Conservation (phyloP, 179 eudicot genomes). For the Beta corolliflora region DNA sequence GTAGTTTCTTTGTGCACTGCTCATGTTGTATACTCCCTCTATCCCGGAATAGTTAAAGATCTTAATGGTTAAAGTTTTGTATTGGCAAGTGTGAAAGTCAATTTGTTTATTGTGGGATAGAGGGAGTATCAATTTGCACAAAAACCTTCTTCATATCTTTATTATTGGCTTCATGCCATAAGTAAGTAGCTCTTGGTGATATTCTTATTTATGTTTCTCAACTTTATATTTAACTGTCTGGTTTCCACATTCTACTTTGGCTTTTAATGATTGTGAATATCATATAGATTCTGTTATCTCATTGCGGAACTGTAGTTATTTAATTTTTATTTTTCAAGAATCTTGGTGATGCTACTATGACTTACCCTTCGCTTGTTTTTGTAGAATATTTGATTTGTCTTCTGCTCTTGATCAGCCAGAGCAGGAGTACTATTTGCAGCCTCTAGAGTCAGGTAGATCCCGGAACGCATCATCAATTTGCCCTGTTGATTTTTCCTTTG, state of each 20-base stretch:
- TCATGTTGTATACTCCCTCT: too few relatives aligned
- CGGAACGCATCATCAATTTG: slow-evolving; percentile 76
- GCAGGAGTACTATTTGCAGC: slow-evolving; percentile 95
- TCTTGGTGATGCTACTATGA: slow-evolving; percentile 19
- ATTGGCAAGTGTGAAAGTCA: too few relatives aligned
- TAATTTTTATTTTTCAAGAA: neutral
- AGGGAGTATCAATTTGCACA: too few relatives aligned
- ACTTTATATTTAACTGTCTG: neutral
- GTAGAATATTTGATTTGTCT: slow-evolving; percentile 84
- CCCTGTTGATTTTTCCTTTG: slow-evolving; percentile 93
- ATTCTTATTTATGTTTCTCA: neutral
- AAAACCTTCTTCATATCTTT: neutral
- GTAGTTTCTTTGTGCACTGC: too few relatives aligned
- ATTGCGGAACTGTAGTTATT: too few relatives aligned
- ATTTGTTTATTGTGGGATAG: too few relatives aligned
- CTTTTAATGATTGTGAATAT: neutral
- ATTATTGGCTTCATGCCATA: too few relatives aligned
- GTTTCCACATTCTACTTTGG: neutral
- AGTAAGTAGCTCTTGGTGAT: neutral
- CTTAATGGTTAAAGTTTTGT: too few relatives aligned
- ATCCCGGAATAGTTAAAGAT: too few relatives aligned
- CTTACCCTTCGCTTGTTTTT: slow-evolving; percentile 22
- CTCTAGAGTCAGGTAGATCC: slow-evolving; percentile 63
- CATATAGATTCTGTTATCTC: neutral
- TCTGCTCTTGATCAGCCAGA: slow-evolving; percentile 64